Conservation (phyloP, 208 protist genomes). For the Histomonas meleagridis region DNA sequence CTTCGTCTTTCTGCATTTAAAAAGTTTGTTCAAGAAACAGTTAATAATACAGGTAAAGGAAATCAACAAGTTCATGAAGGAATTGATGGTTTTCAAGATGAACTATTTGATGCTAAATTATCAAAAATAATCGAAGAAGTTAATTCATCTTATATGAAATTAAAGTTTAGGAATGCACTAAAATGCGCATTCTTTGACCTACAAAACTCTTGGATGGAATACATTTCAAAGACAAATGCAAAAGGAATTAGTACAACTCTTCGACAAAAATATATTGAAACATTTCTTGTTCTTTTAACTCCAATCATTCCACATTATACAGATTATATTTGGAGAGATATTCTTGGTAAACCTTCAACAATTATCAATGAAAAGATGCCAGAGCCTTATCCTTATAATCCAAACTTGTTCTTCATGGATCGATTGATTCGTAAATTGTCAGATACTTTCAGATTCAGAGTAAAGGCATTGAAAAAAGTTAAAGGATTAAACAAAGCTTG, state of each 20-base stretch:
- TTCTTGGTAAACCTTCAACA: conserved; percentile 56
- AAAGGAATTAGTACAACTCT: not conserved
- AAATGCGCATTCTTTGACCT: conserved; percentile 82
- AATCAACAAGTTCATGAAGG: not conserved
- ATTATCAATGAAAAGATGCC: conserved; percentile 32
- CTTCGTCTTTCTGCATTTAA: conserved; percentile 78
- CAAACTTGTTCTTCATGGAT: not conserved
- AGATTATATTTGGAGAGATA: conserved; percentile 78
- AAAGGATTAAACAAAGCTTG: not conserved
- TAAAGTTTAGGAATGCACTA: conserved; percentile 82
- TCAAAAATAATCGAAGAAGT: conserved; percentile 68
- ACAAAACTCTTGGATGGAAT: conserved; percentile 67
- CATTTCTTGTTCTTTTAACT: conserved; percentile 72
- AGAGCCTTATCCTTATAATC: not conserved
- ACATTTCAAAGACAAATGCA: conserved; percentile 55
- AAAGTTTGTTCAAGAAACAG: not conserved
- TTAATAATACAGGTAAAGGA: not conserved
- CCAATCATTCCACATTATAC: conserved; percentile 86
- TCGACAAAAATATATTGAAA: conserved; percentile 66
- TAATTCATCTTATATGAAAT: conserved; percentile 68
- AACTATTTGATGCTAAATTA: conserved; percentile 77
- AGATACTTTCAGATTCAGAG: not conserved
- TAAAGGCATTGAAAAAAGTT: not conserved
- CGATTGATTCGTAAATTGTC: not conserved
- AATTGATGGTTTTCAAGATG: conserved; percentile 63